Conservation (phyloP, 208 protist genomes). For the Crithidia brevicula region DNA sequence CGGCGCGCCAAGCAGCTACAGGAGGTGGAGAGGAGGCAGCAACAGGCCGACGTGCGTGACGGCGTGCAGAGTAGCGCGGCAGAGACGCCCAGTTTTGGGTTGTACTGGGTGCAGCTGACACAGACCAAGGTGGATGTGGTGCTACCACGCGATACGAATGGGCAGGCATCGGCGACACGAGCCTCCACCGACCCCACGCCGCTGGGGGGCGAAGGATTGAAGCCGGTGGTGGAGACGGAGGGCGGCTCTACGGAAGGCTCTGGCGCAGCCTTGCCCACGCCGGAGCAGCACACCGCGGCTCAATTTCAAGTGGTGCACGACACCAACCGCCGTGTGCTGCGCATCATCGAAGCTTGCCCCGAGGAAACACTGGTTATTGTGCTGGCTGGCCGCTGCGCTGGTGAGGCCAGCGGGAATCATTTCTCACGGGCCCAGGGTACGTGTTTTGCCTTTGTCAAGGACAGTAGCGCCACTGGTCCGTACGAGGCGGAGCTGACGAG, state of each 20-base stretch:
- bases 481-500: slow-evolving; percentile 23
- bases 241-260: no score
- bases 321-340: slow-evolving; percentile 72
- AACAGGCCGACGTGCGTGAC: neutral
- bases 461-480: slow-evolving; percentile 49
- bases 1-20: slow-evolving; percentile 21
- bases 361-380: slow-evolving; percentile 77
- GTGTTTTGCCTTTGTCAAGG: slow-evolving; percentile 84
- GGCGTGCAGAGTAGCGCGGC: neutral
- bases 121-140: slow-evolving; percentile 60
- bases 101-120: slow-evolving; percentile 76
- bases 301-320: slow-evolving; percentile 48
- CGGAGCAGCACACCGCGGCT: slow-evolving; percentile 26
- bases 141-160: no score
- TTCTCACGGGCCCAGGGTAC: slow-evolving; percentile 56
- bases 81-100: slow-evolving; percentile 32
- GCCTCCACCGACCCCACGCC: no score
- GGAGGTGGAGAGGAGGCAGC: neutral
- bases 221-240: neutral
- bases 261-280: no score
- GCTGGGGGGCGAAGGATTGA: no score
- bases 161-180: no score
- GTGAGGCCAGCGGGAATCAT: slow-evolving; percentile 46
- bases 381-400: slow-evolving; percentile 42
- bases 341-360: slow-evolving; percentile 67